A percentile compares a stretch with the other conserved stretches of the same genome.
phyloP scores from a whole-genome alignment of 495 filamentous ascomycete species.

The Xylaria longipes region DNA sequence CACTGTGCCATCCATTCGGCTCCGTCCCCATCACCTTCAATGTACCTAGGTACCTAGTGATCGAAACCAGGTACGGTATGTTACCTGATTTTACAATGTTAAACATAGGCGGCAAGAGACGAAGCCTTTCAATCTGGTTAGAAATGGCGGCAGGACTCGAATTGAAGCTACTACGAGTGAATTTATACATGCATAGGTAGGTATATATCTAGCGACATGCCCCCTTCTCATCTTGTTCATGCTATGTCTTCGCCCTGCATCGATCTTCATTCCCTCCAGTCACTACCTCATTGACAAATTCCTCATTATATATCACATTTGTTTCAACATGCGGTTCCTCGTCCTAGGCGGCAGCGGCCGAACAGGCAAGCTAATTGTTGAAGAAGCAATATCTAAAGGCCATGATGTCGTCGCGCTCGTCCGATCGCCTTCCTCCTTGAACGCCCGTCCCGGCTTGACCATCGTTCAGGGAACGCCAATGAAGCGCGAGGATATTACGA shows the following conservation, averaged over 20 bases:
- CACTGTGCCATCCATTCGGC: background rate
- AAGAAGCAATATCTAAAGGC: slow-evolving; percentile 47
- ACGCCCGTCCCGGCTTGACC: slow-evolving; percentile 36
- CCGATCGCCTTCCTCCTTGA: slow-evolving; percentile 43
- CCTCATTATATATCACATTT: background rate
- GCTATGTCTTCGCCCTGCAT: background rate
- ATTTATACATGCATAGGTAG: background rate
- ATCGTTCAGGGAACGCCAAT: slow-evolving; percentile 50
- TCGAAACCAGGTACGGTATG: no score
- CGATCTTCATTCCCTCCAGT: background rate
- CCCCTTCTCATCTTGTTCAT: background rate
- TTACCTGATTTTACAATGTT: background rate
- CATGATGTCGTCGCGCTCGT: slow-evolving; percentile 52
- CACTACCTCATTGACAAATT: background rate
- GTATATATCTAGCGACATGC: background rate
- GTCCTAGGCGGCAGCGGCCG: slow-evolving; percentile 52
- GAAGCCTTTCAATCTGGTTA: background rate
- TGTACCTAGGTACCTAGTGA: no score
- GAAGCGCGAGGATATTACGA: slow-evolving; percentile 43
- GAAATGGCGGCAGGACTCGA: background rate
- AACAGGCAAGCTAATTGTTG: slow-evolving; percentile 50
- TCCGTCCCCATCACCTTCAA: background rate
- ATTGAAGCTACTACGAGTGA: background rate
- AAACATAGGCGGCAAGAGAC: background rate
- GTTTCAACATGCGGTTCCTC: slow-evolving; percentile 49